These are phyloP conservation scores for Penicillium corylophilum DNA, from an alignment of 2,329 filamentous ascomycete genomes.

Conservation along the genomic window DNA sequence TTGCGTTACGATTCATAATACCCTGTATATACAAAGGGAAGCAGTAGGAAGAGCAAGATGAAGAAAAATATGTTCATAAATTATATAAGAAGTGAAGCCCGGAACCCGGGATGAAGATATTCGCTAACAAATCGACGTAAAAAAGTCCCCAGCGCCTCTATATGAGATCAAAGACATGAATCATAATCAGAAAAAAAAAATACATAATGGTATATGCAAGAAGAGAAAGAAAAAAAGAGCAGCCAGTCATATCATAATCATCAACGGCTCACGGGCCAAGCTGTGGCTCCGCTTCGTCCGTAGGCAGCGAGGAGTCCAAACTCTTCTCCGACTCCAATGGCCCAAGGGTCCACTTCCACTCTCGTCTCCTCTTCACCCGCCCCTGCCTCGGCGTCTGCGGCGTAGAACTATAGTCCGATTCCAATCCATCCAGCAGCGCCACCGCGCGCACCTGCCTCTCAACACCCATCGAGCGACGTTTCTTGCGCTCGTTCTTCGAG, in stretches of 20 bases:
- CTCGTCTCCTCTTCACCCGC: constrained; percentile 53
- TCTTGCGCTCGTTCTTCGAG: constrained; percentile 36
- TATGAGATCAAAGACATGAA: constrained; percentile 18
- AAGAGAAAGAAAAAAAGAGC: background rate
- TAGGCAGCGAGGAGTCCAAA: constrained; percentile 4
- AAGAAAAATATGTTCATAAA: background rate
- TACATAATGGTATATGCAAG: constrained; percentile 15
- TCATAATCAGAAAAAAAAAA: constrained; percentile 7
- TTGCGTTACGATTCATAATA: background rate
- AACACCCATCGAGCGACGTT: constrained; percentile 30
- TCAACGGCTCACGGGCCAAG: background rate
- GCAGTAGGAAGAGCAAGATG: background rate
- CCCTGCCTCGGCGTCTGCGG: constrained; percentile 55
- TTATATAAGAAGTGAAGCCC: background rate
- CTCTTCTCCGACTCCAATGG: constrained; percentile 34
- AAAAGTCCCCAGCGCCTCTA: constrained; percentile 20
- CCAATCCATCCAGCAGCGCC: constrained; percentile 41
- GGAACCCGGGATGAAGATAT: constrained; percentile 1
- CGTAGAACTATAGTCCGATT: constrained; percentile 48
- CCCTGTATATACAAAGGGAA: too few relatives aligned
- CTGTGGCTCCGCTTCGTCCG: background rate
- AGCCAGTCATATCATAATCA: background rate
- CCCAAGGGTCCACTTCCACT: constrained; percentile 60
- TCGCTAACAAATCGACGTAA: constrained; percentile 4
- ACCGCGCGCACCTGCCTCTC: constrained; percentile 42